Evolutionary conservation across 495 filamentous ascomycete species (phyloP).

Genomic region (Parathielavia appendiculata): DNA sequence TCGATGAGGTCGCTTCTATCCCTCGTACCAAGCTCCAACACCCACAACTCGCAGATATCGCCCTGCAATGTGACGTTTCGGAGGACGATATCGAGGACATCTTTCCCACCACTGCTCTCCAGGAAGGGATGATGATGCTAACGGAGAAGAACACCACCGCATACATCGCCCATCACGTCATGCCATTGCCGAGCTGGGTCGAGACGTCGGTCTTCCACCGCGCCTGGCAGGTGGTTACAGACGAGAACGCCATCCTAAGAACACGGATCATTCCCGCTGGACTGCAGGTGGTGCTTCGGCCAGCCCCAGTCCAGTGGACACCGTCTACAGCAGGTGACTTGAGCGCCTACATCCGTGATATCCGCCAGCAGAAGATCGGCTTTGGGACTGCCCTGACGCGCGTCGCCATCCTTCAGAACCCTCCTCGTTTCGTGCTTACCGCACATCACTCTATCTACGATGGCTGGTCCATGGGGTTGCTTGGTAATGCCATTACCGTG

Average conservation of each 20-base stretch:
- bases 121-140: constrained; percentile 49
- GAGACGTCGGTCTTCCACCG: constrained; percentile 25
- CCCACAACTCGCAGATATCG: constrained; percentile 8
- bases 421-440: constrained; percentile 46
- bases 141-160: constrained; percentile 37
- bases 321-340: neutral
- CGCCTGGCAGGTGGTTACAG: neutral
- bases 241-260: neutral
- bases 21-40: neutral
- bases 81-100: constrained; percentile 44
- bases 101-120: constrained; percentile 55
- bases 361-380: constrained; percentile 8
- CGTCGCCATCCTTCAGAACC: constrained; percentile 22
- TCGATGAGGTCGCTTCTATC: neutral
- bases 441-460: constrained; percentile 63
- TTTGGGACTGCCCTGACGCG: constrained; percentile 21
- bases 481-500: constrained; percentile 42
- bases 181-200: constrained; percentile 37
- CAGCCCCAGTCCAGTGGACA: neutral
- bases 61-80: neutral
- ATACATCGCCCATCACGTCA: constrained; percentile 40
- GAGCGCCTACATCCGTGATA: neutral
- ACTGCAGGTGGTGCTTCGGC: neutral
- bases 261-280: neutral
- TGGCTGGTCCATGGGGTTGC: constrained; percentile 52